Evolutionary conservation across 139 green algal genomes (phyloP), one percentile per base, ranked within the genome.

Genomic region (Nannochloris sp.): DNA sequence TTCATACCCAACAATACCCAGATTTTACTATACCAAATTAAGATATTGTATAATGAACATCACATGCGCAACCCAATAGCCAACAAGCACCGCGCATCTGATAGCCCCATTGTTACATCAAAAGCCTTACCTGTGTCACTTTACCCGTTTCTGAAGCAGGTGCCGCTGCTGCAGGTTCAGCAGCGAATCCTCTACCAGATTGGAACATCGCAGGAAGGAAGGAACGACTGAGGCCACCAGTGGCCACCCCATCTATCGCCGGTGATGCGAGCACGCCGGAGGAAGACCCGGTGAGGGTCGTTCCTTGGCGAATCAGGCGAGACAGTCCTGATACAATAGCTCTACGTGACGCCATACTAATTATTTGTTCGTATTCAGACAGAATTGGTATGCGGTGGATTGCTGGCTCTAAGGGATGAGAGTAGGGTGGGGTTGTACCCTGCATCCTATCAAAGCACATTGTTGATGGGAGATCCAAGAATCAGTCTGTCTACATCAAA

Each of bases 41-140:
- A 33, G n/a, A 31, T 5, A n/a, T 30, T 59, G 12, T 25, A 33
- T 17, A 8, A 16, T 28, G 12, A 5, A 12, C 14, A 17, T 25
- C 6, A 31, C 20, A 59, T 30, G 16, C 28, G n/a, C n/a, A 17
- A 28, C 20, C 23, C 28, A 59, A 59, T 25, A 10, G 12, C 16
- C 1, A 29, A 59, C 16, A 6, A 59, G 51, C n/a, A 59, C 46
- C 28, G 12, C 9, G n/a, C 51, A 14, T 16, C 51, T 33, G 28
- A 33, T 12, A 17, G 20, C 25, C 23, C 20, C n/a, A 33, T 59
- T 33, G n/a, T 59, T 25, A 17, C n/a, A 36, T 48, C 36, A 13
- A 26, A 62, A 31, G 12, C 55, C 63, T 29, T 33, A 70, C 63
- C 63, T 70, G 63, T 14, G 63, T 61, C 14, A 70, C 46, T 49